Evolutionary conservation across 1,284 basidiomycete genomes (phyloP), one percentile per base, ranked within the genome.

Genomic region (Heterobasidion occidentale): DNA sequence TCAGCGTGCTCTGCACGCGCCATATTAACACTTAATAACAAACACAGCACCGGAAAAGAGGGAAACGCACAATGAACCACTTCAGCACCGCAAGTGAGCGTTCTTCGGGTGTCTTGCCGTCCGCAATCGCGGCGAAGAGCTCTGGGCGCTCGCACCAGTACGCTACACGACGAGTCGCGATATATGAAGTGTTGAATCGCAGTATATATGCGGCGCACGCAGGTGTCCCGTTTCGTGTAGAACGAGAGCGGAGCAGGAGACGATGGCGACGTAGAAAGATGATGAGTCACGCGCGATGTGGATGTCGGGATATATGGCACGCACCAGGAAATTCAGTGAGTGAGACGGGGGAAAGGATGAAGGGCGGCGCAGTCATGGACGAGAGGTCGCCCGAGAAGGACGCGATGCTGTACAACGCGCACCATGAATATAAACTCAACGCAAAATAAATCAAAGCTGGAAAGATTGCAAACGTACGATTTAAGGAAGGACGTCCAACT

Each of bases 121-220:
- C 83, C 15, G 88, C 84, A 67, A 98, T 96, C 34, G 81, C 81
- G 7, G 92, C 83, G 65, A 95, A 94, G 50, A 92, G 74, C 58
- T 86, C 84, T 42, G 92, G 91, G 55, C 89, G 88, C 69, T 96
- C 93, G 66, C 90, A 90, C 94, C 94, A 96, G 71, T 96, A 96
- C 0, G 90, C 90, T 88, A 59, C 56, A n/a, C 14, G 35, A 7
- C 27, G 15, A 11, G 7, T 9, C 27, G 27, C 27, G 27, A 27
- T 6, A 27, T 6, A 27, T 5, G 27, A 6, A 27, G 27, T 27
- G 27, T 27, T 5, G 27, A 1, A 27, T 27, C 4, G 27, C 27
- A 27, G 27, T 27, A 6, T 27, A 27, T 27, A 27, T 27, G 27
- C 5, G 6, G 27, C 27, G 27, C 27, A 27, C 27, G 27, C 5